phyloP scores from a whole-genome alignment of 768 basidiomycete species.

The Dacryopinax spathularia region DNA sequence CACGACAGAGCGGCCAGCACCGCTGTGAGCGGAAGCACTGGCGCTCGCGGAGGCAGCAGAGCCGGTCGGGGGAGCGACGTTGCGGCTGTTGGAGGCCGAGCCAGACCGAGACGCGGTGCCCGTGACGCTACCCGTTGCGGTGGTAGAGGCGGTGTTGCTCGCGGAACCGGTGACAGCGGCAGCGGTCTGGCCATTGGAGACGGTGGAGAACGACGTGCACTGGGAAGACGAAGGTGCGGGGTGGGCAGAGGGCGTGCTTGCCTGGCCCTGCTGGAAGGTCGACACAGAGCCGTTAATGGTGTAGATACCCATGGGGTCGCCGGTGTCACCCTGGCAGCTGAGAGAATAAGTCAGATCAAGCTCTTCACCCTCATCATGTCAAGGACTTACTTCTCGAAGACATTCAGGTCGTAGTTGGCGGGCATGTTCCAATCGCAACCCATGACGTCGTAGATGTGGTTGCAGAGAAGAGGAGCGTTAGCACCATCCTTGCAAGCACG shows the following conservation, averaged over 20 bases:
- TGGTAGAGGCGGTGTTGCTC: not conserved
- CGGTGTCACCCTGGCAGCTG: conserved; percentile 37
- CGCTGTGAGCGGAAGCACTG: not conserved
- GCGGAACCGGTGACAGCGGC: not conserved
- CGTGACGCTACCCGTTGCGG: too few relatives aligned
- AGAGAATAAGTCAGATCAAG: not conserved
- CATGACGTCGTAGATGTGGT: conserved; percentile 39
- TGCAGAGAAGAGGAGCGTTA: conserved; percentile 39
- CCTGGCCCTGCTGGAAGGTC: conserved; percentile 51
- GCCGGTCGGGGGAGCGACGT: not conserved
- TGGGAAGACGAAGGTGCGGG: conserved; percentile 23
- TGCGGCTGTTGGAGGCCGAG: not conserved
- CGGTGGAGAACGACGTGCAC: conserved; percentile 13
- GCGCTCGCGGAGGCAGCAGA: not conserved
- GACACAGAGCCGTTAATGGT: conserved; percentile 30
- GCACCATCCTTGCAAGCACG: conserved; percentile 45
- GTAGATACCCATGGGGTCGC: conserved; percentile 56
- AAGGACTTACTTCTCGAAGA: conserved; percentile 22
- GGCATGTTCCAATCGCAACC: conserved; percentile 27
- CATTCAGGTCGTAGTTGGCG: conserved; percentile 29
- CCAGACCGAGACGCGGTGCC: not conserved
- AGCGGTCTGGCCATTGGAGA: conserved; percentile 8
- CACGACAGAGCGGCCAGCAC: not conserved
- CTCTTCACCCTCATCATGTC: not conserved
- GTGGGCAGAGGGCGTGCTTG: conserved; percentile 41